A percentile compares a stretch with the other conserved stretches of the same genome.
phyloP scores from a whole-genome alignment of 2,329 filamentous ascomycete species.

The Penicillium sumatraense region DNA sequence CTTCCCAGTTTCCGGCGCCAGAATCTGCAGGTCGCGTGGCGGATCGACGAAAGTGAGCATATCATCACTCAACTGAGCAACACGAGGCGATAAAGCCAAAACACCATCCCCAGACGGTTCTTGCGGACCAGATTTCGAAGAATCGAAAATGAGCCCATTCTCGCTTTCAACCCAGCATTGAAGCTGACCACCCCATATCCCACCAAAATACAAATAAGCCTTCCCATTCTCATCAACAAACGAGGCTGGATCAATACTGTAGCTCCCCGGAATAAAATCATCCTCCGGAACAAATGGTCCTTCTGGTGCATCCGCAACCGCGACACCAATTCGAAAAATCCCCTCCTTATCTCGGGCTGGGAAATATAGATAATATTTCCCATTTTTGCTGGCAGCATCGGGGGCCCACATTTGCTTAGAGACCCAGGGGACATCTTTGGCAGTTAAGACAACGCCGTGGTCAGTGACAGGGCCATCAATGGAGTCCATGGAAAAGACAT shows the following conservation, averaged over 20 bases:
- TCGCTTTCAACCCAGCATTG: constrained; percentile 65
- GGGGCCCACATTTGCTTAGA: constrained; percentile 82
- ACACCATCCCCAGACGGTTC: constrained; percentile 64
- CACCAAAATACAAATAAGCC: constrained; percentile 76
- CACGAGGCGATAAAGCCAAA: constrained; percentile 67
- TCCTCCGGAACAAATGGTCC: constrained; percentile 72
- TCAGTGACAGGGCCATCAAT: constrained; percentile 66
- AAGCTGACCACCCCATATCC: constrained; percentile 79
- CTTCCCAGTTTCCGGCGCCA: constrained; percentile 63
- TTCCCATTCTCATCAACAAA: constrained; percentile 72
- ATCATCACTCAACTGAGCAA: constrained; percentile 65
- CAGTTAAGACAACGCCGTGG: constrained; percentile 71
- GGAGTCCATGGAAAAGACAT: constrained; percentile 70
- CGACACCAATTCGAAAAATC: constrained; percentile 76
- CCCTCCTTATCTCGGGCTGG: constrained; percentile 72
- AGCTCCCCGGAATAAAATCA: constrained; percentile 69
- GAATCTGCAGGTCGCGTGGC: constrained; percentile 66
- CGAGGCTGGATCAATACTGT: constrained; percentile 75
- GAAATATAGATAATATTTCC: constrained; percentile 77
- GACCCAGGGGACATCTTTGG: constrained; percentile 74
- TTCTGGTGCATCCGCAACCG: constrained; percentile 64
- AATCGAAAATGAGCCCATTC: constrained; percentile 58
- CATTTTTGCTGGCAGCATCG: constrained; percentile 71
- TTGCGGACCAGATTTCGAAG: constrained; percentile 58
- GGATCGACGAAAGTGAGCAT: constrained; percentile 65